A percentile compares a stretch with the other conserved stretches of the same genome.
phyloP scores from a whole-genome alignment of 495 filamentous ascomycete species.

The Sordaria brevicollis region DNA sequence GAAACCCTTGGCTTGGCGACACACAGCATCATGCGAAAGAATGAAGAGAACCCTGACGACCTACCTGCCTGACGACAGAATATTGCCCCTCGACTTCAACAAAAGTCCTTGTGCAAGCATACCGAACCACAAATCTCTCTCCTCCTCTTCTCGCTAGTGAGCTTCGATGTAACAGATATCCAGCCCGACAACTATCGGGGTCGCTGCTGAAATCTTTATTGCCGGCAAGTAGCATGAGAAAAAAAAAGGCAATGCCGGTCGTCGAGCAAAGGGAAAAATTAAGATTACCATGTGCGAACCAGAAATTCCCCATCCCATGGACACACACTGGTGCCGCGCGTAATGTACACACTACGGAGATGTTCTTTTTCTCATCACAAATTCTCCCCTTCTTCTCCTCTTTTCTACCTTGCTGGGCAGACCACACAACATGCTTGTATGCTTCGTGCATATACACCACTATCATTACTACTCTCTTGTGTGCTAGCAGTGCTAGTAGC shows the following conservation, averaged over 20 bases:
- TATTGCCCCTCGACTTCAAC: not conserved
- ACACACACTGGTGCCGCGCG: not conserved
- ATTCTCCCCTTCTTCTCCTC: not conserved
- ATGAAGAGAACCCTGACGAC: not conserved
- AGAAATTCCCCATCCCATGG: not conserved
- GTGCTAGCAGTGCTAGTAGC: no score
- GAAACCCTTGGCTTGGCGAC: not conserved
- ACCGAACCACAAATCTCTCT: not conserved
- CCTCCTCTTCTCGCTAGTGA: not conserved
- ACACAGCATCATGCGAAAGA: not conserved
- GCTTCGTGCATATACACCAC: not conserved
- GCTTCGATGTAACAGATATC: not conserved
- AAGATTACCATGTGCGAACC: not conserved
- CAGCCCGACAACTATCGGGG: not conserved
- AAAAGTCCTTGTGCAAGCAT: not conserved
- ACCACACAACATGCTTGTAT: not conserved
- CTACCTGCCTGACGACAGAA: not conserved
- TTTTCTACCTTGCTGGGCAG: not conserved
- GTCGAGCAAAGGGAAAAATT: not conserved
- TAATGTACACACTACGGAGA: no score
- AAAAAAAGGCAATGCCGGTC: not conserved
- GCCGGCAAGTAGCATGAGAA: not conserved
- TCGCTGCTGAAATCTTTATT: not conserved
- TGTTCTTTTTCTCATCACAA: not conserved
- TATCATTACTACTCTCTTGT: not conserved